These are phyloP conservation scores for Bocquillonia castaneifolia DNA, from an alignment of 441 rosid species.

Conservation along the genomic window DNA sequence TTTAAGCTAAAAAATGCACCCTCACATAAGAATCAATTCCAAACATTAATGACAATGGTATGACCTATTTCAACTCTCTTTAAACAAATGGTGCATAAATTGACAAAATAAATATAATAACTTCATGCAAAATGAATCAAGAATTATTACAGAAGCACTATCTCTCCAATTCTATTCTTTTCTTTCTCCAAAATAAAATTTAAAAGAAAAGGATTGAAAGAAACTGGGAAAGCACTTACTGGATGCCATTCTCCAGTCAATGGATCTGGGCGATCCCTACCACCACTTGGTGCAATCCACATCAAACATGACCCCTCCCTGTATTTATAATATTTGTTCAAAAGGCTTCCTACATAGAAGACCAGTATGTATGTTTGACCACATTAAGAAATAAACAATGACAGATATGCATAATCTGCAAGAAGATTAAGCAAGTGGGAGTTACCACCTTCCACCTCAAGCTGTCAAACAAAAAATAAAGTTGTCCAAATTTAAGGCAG, in stretches of 20 bases:
- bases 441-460: neutral
- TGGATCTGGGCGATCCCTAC: constrained; percentile 94
- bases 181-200: neutral
- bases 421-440: neutral
- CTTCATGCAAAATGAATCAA: neutral
- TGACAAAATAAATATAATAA: neutral
- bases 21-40: neutral
- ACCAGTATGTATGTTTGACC: neutral
- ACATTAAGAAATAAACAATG: constrained; percentile 1
- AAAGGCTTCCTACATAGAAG: constrained; percentile 1
- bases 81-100: neutral
- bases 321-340: constrained; percentile 22
- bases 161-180: neutral
- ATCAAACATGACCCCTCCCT: constrained; percentile 80
- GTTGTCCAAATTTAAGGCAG: neutral
- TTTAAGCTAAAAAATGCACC: neutral
- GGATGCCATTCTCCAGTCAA: constrained; percentile 76
- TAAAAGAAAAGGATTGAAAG: neutral
- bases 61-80: neutral
- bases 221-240: constrained; percentile 42
- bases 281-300: constrained; percentile 99
- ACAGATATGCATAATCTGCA: neutral
- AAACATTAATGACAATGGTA: neutral
- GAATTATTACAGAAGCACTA: neutral
- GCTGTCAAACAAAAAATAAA: neutral